These are phyloP conservation scores for Filosporella fistucella DNA, from an alignment of 495 filamentous ascomycete genomes.

Conservation along the genomic window DNA sequence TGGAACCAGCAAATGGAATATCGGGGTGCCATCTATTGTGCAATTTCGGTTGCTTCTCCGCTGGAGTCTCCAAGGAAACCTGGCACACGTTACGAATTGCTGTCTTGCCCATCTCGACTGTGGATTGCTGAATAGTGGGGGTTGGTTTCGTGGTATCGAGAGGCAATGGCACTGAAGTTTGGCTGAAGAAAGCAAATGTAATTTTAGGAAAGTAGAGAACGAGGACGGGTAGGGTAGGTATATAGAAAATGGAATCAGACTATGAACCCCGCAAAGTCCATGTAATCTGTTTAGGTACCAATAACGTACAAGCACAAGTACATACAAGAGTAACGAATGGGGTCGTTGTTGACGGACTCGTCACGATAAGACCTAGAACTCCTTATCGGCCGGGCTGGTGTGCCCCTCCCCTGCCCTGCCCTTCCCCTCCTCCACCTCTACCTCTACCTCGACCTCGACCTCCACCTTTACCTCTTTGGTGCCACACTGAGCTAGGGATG, in stretches of 20 bases:
- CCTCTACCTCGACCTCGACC: too few relatives aligned
- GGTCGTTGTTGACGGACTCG: too few relatives aligned
- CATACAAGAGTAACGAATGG: too few relatives aligned
- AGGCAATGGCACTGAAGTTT: background rate
- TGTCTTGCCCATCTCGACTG: conserved; percentile 45
- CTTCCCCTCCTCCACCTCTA: too few relatives aligned
- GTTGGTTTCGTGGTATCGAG: background rate
- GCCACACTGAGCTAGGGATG: too few relatives aligned
- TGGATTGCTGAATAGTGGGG: background rate
- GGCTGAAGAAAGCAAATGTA: background rate
- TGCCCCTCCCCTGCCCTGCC: too few relatives aligned
- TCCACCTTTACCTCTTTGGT: too few relatives aligned
- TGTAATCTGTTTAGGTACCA: too few relatives aligned
- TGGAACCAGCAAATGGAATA: conserved; percentile 69
- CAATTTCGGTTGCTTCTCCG: conserved; percentile 64
- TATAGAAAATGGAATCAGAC: background rate
- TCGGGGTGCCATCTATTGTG: conserved; percentile 97
- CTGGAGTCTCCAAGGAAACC: conserved; percentile 75
- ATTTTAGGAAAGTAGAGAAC: background rate
- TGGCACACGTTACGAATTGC: conserved; percentile 61
- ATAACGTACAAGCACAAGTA: too few relatives aligned
- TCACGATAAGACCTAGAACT: conserved; percentile 12
- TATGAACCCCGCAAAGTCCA: too few relatives aligned
- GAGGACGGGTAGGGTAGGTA: background rate
- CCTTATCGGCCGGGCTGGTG: conserved; percentile 10